Base-by-base conservation (phyloP, 345 rosid genomes). In the Viola odorata region DNA sequence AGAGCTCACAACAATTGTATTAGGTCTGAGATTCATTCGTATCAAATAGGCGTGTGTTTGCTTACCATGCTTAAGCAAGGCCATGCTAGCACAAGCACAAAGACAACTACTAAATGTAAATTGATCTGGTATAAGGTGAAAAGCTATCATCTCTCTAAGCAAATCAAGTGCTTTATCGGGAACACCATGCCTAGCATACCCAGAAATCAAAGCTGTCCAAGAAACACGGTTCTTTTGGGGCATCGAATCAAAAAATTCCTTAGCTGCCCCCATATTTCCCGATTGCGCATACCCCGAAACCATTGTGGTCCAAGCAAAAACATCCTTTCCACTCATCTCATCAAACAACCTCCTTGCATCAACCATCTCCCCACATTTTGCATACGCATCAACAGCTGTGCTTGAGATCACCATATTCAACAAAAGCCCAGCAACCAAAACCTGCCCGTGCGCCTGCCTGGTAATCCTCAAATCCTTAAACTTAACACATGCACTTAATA, bases 131-230 rank as follows among this genome's bases (percentile, higher is more conserved):
- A 65, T 75, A 69, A 78, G 63, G 8, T 60, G 37, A 59, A 63
- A 65, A 40, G 17, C 53, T 77, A 88, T 71, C 97, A 88, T 88
- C 63, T 73, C 68, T 6, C 76, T 52, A 51, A 86, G 69, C 65
- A 86, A 50, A 38, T 76, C 71, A 51, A 86, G 86, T 1, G 85
- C 87, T 37, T 65, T 64, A 12, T 73, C 52, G 23, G 79, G 82
- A 47, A 77, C 64, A 51, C 88, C 88, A 67, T 78, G 80, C 51
- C 94, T 79, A 66, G 77, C 84, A 70, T 83, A 81, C 41, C 98
- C 91, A 11, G 87, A 66, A 77, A 91, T 91, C 74, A 91, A 71
- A 69, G 91, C 76, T 0, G 91, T 91, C 96, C 95, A 86, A 1
- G 96, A 75, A 16, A 88, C 80, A 0, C 82, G 72, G 61, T 79